These are phyloP conservation scores for Mortierella sp. DNA, from an alignment of 371 early-diverging fungal genomes.

Conservation along the genomic window DNA sequence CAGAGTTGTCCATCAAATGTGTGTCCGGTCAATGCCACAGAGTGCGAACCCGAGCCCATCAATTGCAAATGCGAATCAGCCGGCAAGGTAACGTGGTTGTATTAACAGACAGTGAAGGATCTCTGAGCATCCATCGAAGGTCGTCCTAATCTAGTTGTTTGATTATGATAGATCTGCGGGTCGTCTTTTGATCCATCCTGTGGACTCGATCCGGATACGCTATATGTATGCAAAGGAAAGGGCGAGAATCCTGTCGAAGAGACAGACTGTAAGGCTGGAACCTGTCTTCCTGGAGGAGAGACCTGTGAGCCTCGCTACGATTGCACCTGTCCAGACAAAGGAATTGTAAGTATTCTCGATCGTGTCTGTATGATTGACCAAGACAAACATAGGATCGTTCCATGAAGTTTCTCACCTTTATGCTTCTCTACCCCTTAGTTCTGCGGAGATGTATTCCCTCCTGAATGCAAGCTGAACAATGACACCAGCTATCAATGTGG, in stretches of 20 bases:
- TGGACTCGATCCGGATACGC: neutral
- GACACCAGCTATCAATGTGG: neutral
- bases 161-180: slow-evolving; percentile 11
- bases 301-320: neutral
- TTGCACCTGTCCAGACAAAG: slow-evolving; percentile 5
- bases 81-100: slow-evolving; percentile 5
- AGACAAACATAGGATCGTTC: too few species aligned
- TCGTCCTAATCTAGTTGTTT: too few species aligned
- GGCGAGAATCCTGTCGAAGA: neutral
- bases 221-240: neutral
- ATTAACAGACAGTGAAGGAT: too few species aligned
- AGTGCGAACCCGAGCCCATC: neutral
- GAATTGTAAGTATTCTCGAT: neutral
- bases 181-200: slow-evolving; percentile 1
- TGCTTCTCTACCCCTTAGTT: neutral
- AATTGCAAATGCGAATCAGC: neutral
- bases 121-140: too few species aligned
- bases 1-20: slow-evolving; percentile 4
- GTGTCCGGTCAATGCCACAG: neutral
- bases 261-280: neutral
- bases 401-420: too few species aligned
- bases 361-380: neutral
- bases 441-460: slow-evolving; percentile 6
- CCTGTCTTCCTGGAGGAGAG: neutral
- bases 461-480: slow-evolving; percentile 2